These are phyloP conservation scores for Aspergillus viridinutans DNA, from an alignment of 2,329 filamentous ascomycete species.

Conservation along the genomic window DNA sequence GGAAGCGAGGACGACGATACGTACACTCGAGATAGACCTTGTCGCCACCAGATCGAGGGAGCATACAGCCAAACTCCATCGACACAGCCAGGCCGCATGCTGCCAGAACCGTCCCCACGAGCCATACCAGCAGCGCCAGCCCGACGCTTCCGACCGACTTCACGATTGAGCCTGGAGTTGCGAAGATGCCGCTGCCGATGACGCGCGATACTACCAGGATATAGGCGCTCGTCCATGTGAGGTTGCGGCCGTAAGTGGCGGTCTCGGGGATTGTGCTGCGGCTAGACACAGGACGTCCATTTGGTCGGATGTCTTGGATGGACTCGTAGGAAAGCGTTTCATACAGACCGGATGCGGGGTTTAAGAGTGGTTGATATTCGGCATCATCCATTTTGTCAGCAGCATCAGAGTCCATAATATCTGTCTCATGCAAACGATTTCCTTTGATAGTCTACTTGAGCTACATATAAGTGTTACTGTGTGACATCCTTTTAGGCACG, in stretches of 20 bases:
- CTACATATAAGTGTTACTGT: background rate
- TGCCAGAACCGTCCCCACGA: constrained; percentile 58
- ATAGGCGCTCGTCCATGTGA: constrained; percentile 61
- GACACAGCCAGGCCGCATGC: constrained; percentile 59
- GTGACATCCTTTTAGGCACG: constrained; percentile 22
- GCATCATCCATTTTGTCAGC: constrained; percentile 14
- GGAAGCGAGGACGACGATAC: constrained; percentile 59
- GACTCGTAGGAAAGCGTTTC: background rate
- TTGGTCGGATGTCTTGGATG: background rate
- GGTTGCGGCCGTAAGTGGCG: constrained; percentile 54
- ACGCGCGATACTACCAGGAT: constrained; percentile 66
- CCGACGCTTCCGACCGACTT: constrained; percentile 64
- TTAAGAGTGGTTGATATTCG: constrained; percentile 19
- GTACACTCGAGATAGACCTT: constrained; percentile 71
- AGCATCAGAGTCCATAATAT: background rate
- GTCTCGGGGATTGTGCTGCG: constrained; percentile 59
- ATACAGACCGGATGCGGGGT: background rate
- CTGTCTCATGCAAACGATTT: background rate
- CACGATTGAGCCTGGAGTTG: constrained; percentile 65
- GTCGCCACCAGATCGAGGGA: constrained; percentile 63
- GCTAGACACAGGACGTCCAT: constrained; percentile 39
- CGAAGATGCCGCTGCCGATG: constrained; percentile 68
- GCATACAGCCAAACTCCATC: constrained; percentile 67
- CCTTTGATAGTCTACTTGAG: background rate
- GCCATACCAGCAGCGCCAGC: constrained; percentile 59